These are phyloP conservation scores for Lactarius indigo DNA, from an alignment of 768 basidiomycete genomes.

Conservation along the genomic window DNA sequence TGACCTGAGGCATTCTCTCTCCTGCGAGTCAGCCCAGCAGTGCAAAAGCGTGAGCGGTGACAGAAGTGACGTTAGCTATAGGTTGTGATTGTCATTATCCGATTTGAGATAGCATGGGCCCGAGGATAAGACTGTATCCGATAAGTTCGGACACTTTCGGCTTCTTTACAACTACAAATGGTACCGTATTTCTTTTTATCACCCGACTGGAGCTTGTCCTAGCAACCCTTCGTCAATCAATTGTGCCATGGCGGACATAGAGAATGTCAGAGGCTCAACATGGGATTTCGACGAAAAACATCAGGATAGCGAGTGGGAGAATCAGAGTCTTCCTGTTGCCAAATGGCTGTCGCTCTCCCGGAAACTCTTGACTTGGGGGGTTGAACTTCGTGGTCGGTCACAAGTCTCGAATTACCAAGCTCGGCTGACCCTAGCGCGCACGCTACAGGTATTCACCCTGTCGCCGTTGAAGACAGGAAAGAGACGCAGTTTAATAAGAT, in stretches of 20 bases:
- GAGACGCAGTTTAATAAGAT: constrained; percentile 40
- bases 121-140: background rate
- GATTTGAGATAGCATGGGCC: background rate
- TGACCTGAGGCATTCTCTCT: background rate
- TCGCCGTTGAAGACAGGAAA: constrained; percentile 33
- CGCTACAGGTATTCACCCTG: constrained; percentile 36
- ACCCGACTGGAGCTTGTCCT: background rate
- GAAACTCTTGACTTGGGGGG: constrained; percentile 32
- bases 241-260: background rate
- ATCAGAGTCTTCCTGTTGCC: no score
- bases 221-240: background rate
- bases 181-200: background rate
- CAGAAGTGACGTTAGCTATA: background rate
- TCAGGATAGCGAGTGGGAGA: background rate
- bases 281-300: background rate
- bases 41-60: background rate
- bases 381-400: constrained; percentile 34
- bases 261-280: background rate
- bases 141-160: no score
- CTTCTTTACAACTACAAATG: background rate
- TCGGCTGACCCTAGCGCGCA: no score
- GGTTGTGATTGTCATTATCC: background rate
- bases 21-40: background rate
- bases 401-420: no score
- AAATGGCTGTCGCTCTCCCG: constrained; percentile 11